Conservation (phyloP, 768 basidiomycete species). For the Clavaria fumosa region DNA sequence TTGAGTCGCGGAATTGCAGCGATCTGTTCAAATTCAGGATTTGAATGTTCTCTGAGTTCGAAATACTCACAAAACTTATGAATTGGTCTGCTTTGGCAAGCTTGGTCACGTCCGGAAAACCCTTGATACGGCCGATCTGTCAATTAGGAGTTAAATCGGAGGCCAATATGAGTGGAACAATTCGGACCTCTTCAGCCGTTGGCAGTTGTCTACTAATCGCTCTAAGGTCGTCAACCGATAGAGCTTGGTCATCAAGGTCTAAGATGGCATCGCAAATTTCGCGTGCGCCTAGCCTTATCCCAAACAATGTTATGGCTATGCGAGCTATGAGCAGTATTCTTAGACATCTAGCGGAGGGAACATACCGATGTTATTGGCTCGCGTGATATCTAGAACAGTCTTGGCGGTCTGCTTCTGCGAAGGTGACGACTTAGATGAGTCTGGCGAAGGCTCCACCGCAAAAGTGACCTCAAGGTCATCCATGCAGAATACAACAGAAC, state of each 20-base stretch:
- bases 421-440: constrained; percentile 28
- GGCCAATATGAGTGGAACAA: constrained; percentile 5
- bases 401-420: constrained; percentile 45
- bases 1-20: constrained; percentile 61
- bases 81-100: constrained; percentile 78
- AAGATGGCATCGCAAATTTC: constrained; percentile 61
- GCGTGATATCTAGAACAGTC: constrained; percentile 62
- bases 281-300: constrained; percentile 47
- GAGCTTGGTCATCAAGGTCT: constrained; percentile 47
- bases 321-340: constrained; percentile 5
- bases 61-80: constrained; percentile 46
- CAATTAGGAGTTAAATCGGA: not conserved
- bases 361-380: constrained; percentile 75
- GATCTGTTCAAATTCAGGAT: constrained; percentile 32
- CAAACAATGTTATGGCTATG: constrained; percentile 70
- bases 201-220: constrained; percentile 64
- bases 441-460: constrained; percentile 33
- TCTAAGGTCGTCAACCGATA: constrained; percentile 64
- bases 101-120: constrained; percentile 55
- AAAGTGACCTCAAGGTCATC: constrained; percentile 67
- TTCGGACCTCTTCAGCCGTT: constrained; percentile 73
- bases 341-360: not conserved
- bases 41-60: not conserved
- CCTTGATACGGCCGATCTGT: constrained; percentile 48
- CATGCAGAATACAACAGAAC: constrained; percentile 34